Base-by-base conservation (phyloP, 768 basidiomycete genomes). In the Xerocomellus amylosporus region DNA sequence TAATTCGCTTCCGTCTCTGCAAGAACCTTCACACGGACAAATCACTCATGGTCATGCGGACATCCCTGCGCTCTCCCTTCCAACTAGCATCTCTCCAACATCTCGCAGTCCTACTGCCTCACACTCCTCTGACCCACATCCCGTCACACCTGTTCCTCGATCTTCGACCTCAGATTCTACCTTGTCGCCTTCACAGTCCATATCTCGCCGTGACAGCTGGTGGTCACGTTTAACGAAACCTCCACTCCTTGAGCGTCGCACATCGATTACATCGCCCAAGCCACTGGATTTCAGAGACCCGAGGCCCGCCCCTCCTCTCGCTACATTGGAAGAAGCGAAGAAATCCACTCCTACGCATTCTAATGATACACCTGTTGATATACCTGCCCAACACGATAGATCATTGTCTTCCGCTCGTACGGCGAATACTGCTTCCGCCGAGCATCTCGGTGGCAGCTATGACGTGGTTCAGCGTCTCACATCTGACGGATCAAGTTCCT, bases 211-310 rank as follows among this genome's bases (percentile, higher is more conserved):
- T 39, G 83, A 89, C 64, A 83, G 79, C 12, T 91, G 90, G 88
- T 94, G 90, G 86, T 71, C 77, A 9, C 84, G 87, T 3, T 85
- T 94, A 62, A 75, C 87, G 14, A 81, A 80, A 51, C 80, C 84
- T 17, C 79, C 82, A 33, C 74, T 89, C 46, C 75, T 87, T 26
- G 87, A 88, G 58, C 78, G 84, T 38, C 75, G 77, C 24, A 55
- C 71, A 12, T 83, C 77, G 60, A 75, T 75, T 51, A 71, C 71
- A 51, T 64, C 71, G 52, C 65, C 55, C 62, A 69, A 48, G 54
- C 60, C 43, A 42, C 66, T 76, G 14, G 85, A 90, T 20, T 81
- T 93, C 64, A 81, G 88, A 20, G 92, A 95, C 70, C 92, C 93
- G 1, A 84, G 85, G 48, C 88, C 90, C 1, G 82, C 82, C 4